Evolutionary conservation across 495 filamentous ascomycete genomes (phyloP).

Genomic region (Penicillium waksmanii): DNA sequence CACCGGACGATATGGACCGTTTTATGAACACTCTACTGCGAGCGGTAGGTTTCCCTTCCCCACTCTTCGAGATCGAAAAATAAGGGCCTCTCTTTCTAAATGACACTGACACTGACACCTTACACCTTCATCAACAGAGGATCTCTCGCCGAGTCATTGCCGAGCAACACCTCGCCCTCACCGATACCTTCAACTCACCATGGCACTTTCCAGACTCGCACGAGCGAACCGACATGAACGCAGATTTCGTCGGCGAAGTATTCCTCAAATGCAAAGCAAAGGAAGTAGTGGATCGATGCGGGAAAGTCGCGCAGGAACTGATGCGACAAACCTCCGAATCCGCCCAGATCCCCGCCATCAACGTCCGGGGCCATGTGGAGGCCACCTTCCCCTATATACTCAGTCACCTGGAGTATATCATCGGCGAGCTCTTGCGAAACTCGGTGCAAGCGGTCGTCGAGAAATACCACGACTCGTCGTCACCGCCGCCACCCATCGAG

Average conservation of each 20-base stretch:
- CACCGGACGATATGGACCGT: conserved; percentile 76
- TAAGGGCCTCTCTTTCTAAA: background rate
- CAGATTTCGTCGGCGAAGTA: conserved; percentile 92
- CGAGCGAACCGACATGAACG: conserved; percentile 61
- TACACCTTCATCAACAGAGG: conserved; percentile 52
- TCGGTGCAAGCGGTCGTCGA: conserved; percentile 91
- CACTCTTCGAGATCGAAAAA: background rate
- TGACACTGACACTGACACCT: background rate
- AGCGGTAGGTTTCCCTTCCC: conserved; percentile 62
- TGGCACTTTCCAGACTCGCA: conserved; percentile 89
- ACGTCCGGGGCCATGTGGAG: conserved; percentile 81
- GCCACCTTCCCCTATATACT: conserved; percentile 96
- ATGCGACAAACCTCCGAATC: conserved; percentile 72
- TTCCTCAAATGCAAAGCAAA: conserved; percentile 93
- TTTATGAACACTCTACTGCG: conserved; percentile 95
- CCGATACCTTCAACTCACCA: conserved; percentile 89
- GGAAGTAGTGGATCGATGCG: conserved; percentile 85
- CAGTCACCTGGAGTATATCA: conserved; percentile 94
- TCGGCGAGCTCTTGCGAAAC: conserved; percentile 94
- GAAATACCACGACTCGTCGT: conserved; percentile 48
- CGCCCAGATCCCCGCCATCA: conserved; percentile 75
- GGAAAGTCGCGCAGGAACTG: conserved; percentile 68
- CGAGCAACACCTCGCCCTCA: conserved; percentile 95
- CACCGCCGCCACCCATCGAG: conserved; percentile 77
- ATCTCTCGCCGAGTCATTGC: conserved; percentile 97